Percentiles rank a stretch among this genome's conserved stretches.
These are phyloP conservation scores for Saccharomycopsis lassenensis DNA, from an alignment of 805 yeast genomes.

Conservation along the genomic window DNA sequence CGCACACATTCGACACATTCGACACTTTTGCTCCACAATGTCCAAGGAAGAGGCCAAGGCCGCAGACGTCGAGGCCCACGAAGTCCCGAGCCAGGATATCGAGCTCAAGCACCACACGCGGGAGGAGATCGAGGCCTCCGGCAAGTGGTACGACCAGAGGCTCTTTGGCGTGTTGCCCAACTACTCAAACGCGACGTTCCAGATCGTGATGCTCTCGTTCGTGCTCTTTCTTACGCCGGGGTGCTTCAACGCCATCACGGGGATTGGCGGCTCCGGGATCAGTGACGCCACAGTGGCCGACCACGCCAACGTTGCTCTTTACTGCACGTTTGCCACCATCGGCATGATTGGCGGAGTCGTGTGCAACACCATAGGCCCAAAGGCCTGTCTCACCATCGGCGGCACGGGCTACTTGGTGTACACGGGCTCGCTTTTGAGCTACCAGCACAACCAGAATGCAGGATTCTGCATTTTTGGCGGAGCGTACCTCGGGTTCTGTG, in stretches of 20 bases:
- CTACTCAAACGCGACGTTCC: slow-evolving; percentile 23
- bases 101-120: slow-evolving; percentile 4
- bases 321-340: slow-evolving; percentile 44
- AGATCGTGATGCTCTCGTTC: slow-evolving; percentile 32
- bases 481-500: slow-evolving; percentile 46
- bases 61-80: too few relatives aligned
- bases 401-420: slow-evolving; percentile 46
- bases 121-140: slow-evolving; percentile 5
- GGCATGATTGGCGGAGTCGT: slow-evolving; percentile 50
- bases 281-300: slow-evolving; percentile 29
- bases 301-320: slow-evolving; percentile 41
- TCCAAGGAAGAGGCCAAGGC: too few relatives aligned
- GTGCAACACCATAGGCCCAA: slow-evolving; percentile 38
- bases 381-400: slow-evolving; percentile 36
- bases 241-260: slow-evolving; percentile 39
- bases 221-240: slow-evolving; percentile 37
- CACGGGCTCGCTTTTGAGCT: slow-evolving; percentile 40
- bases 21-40: too few relatives aligned
- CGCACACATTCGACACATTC: too few relatives aligned
- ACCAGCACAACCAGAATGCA: slow-evolving; percentile 32
- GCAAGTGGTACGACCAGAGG: slow-evolving; percentile 6
- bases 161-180: slow-evolving; percentile 1
- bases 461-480: slow-evolving; percentile 49
- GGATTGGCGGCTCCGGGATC: slow-evolving; percentile 38
- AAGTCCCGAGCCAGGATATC: too few relatives aligned